Evolutionary conservation across 2,329 filamentous ascomycete species (phyloP).

Genomic region (Fusarium sp.): DNA sequence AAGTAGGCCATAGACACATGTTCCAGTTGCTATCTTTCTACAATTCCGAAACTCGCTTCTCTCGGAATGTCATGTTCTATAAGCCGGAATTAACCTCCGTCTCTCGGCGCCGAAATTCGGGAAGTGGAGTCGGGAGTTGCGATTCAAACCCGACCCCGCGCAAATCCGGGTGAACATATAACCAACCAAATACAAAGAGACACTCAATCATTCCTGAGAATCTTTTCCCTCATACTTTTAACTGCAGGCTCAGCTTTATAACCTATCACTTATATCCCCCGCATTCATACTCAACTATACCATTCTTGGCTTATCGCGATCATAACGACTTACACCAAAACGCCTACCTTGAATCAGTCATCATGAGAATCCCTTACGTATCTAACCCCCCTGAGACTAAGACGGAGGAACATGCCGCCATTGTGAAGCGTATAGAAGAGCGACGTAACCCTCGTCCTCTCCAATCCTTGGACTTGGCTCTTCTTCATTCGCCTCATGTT

Average conservation of each 20-base stretch:
- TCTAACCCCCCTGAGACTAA: slow-evolving; percentile 63
- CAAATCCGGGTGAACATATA: slow-evolving; percentile 48
- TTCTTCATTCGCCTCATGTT: slow-evolving; percentile 79
- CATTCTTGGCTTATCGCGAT: neutral
- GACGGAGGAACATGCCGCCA: slow-evolving; percentile 63
- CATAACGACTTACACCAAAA: slow-evolving; percentile 23
- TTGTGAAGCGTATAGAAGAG: slow-evolving; percentile 73
- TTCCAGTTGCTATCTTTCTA: neutral
- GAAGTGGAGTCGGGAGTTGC: slow-evolving; percentile 50
- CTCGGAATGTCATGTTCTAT: neutral
- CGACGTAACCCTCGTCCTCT: slow-evolving; percentile 78
- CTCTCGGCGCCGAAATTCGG: slow-evolving; percentile 45
- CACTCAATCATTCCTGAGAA: neutral
- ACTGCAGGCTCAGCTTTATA: neutral
- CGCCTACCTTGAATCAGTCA: slow-evolving; percentile 35
- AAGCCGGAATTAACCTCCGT: slow-evolving; percentile 28
- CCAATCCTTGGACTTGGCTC: slow-evolving; percentile 79
- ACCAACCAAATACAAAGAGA: slow-evolving; percentile 46
- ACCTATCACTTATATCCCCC: neutral
- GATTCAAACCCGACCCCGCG: slow-evolving; percentile 45
- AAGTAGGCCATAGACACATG: neutral
- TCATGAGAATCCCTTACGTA: slow-evolving; percentile 77
- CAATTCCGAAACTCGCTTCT: neutral
- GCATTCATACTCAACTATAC: neutral
- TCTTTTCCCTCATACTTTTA: neutral